Conservation (phyloP, 192 early-diverging fungal species). For the Coemansia umbellata region DNA sequence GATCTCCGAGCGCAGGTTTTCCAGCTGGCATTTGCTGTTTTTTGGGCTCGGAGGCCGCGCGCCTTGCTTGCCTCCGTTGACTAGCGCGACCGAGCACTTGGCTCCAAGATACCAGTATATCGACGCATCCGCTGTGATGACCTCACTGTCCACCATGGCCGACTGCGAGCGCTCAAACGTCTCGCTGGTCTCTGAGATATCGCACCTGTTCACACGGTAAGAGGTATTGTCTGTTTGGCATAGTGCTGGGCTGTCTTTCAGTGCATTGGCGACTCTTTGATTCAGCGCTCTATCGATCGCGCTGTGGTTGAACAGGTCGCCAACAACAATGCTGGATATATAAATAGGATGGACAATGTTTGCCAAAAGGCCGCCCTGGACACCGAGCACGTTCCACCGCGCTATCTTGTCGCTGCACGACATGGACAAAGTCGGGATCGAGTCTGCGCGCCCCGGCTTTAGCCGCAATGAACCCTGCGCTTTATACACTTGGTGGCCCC, state of each 20-base stretch:
- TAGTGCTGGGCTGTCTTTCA: constrained; percentile 6
- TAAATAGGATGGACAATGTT: constrained; percentile 66
- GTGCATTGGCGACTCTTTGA: constrained; percentile 25
- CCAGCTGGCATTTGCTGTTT: constrained; percentile 8
- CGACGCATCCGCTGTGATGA: constrained; percentile 36
- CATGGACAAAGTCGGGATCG: constrained; percentile 46
- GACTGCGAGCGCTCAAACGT: constrained; percentile 34
- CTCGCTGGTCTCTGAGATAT: constrained; percentile 1
- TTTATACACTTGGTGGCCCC: constrained; percentile 15
- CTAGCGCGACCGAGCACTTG: constrained; percentile 39
- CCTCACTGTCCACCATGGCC: constrained; percentile 1
- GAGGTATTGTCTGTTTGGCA: no score
- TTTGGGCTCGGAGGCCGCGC: constrained; percentile 21
- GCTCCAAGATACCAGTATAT: constrained; percentile 40
- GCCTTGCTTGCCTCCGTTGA: constrained; percentile 55
- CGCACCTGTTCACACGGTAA: constrained; percentile 15
- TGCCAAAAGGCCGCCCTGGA: constrained; percentile 68
- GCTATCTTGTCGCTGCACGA: constrained; percentile 86
- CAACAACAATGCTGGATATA: constrained; percentile 59
- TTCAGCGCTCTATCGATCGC: constrained; percentile 67
- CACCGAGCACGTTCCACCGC: constrained; percentile 78
- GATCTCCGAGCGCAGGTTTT: constrained; percentile 23
- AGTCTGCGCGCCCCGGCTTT: constrained; percentile 47
- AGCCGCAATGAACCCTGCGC: constrained; percentile 9
- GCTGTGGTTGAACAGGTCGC: constrained; percentile 62